Percentiles rank a stretch among this genome's conserved stretches.
Evolutionary conservation across 257 asterid genomes (phyloP).

Genomic region (Fraxinus quadrangulata): DNA sequence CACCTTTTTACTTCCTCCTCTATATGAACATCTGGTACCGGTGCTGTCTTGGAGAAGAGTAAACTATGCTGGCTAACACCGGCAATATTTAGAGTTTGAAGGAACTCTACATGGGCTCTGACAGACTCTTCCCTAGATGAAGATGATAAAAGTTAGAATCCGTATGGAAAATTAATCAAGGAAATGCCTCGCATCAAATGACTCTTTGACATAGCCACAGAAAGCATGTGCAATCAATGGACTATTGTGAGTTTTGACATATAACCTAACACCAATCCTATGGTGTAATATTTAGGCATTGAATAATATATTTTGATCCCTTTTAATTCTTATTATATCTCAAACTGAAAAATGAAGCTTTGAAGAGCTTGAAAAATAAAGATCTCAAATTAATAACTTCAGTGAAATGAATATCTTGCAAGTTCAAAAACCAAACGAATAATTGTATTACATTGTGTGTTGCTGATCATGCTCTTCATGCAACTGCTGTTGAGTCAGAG

Average conservation of each 20-base stretch:
- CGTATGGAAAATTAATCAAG: neutral
- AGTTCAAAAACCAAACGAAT: constrained; percentile 2
- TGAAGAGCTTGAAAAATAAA: neutral
- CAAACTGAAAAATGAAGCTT: neutral
- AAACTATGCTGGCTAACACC: constrained; percentile 93
- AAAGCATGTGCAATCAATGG: constrained; percentile 2
- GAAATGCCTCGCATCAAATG: neutral
- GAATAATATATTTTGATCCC: neutral
- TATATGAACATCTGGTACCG: constrained; percentile 46
- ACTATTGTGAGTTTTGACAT: neutral
- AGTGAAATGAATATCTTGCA: constrained; percentile 1
- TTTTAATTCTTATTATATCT: neutral
- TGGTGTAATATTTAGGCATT: neutral
- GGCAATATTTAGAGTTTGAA: constrained; percentile 80
- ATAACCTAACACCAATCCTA: neutral
- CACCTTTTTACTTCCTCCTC: constrained; percentile 70
- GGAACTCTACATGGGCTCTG: constrained; percentile 65
- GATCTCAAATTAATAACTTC: neutral
- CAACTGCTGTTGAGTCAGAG: constrained; percentile 83
- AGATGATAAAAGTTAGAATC: constrained; percentile 14
- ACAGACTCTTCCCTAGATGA: constrained; percentile 70
- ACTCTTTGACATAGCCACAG: constrained; percentile 6
- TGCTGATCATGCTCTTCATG: constrained; percentile 88
- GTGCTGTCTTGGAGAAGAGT: constrained; percentile 86
- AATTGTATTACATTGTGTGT: constrained; percentile 56